Base-by-base conservation (phyloP, 257 asterid genomes). In the Solanum chilense region DNA sequence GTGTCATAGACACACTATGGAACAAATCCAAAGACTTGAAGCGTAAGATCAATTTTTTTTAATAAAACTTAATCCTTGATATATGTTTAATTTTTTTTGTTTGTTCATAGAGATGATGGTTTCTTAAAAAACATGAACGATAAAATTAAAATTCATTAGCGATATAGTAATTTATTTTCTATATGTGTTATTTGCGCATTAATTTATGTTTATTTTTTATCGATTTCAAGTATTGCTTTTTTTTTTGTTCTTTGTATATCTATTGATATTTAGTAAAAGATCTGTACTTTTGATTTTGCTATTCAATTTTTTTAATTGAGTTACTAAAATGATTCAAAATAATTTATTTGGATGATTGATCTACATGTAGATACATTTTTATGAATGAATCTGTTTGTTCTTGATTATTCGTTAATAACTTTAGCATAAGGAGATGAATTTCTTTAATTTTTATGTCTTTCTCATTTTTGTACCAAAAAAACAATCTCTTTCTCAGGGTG, bases 21-120 rank as follows among this genome's bases (percentile, higher is more conserved):
- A 93, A 80, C 97, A 95, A 84, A 94, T 95, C 86, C 93, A 90
- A 62, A 91, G 87, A 35, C 97, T 95, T 18, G 96, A 95, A 92
- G 92, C 89, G 98, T 95, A 95, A 41, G 87, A 45, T 74, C 60
- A n/a, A 25, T 31, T 85, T 88, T n/a, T n/a, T n/a, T n/a, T n/a
- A n/a, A n/a, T n/a, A 29, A 39, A 86, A 71, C 0, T 29, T 33
- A 18, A 14, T n/a, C n/a, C 39, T 68, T 82, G 66, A 39, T 21
- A 2, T 35, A 47, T 7, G 89, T 37, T 69, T 81, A 21, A 7
- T 23, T 84, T 29, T 18, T 18, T 56, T 60, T 83, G 9, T 58
- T 56, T 14, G 80, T 85, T 14, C 25, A 11, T 16, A 10, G 25
- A 71, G 9, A 8, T 49, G 21, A 18, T n/a, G 75, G 39, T 31